Evolutionary conservation across 73 alveolate species (phyloP), one percentile per base, ranked within the genome.

Genomic region (Tetrahymena borealis): DNA sequence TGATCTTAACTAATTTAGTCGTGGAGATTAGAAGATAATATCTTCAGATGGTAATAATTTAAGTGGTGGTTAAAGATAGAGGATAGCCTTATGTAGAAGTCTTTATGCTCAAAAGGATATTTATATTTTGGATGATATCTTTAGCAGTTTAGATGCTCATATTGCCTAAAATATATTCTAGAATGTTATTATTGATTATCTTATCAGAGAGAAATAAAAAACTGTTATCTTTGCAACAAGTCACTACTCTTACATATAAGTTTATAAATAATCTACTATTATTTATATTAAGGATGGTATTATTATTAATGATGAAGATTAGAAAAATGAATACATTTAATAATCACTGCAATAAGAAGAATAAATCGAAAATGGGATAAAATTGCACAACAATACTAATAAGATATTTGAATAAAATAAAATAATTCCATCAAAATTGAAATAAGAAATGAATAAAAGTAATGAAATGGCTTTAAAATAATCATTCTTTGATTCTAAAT

Each of bases 1-100:
- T 12, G 99, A 97, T 92, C 94, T 95, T 91, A 93, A 93, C n/a
- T 90, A 93, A 39, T 95, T 97, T 20, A 96, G 96, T 40, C 79
- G 91, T 36, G 97, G 97, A 9, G 98, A 97, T 92, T 78, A 91
- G 90, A 96, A 96, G 33, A 96, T 91, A 18, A 90, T 97, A 32
- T 97, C 98, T 41, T 98, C 97, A 91, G 96, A 96, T 91, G 99
- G 98, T 20, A 96, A 92, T 38, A 97, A 97, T 96, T 93, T 97
- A 77, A 96, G 98, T 36, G 99, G 99, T 39, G 99, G 99, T 0
- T 97, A 97, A 94, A 97, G 96, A 94, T 90, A 98, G 36, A 97
- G 99, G 96, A 92, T 97, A 38, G 93, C 97, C 9, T 91, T 97
- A 28, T 97, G 98, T n/a, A 95, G 99, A 85, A 97, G 98, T 9